Base-by-base conservation (phyloP, 805 yeast genomes). In the Yamadazyma takamatsuzukensis region DNA sequence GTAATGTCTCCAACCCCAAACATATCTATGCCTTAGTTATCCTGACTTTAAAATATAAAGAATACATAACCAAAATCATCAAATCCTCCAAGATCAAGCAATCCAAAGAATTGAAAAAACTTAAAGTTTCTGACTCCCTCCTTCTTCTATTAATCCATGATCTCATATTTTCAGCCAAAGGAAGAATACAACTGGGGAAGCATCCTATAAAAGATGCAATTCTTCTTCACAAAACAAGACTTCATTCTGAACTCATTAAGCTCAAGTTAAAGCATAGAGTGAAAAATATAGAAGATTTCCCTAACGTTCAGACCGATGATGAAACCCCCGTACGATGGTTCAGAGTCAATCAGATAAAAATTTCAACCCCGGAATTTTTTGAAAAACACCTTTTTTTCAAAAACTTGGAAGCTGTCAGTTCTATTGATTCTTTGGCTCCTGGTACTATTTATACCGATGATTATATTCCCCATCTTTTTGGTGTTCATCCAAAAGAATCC, bases 171-270 rank as follows among this genome's bases (percentile, higher is more conserved):
- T 73, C 90, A 5, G 74, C 78, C 42, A 70, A 77, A 17, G 93
- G 94, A 8, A 64, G 96, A 40, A 82, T 90, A 38, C 94, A 87
- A 53, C 81, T 87, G 69, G 94, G 94, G 5, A 89, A 88, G 48
- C 87, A 82, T 40, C 84, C 90, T 0, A 70, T 87, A 37, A 93
- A 93, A 51, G 93, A 84, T 30, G 82, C 84, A 9, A 68, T 93
- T 4, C 61, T 93, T 35, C 71, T 77, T 38, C 82, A 88, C 54
- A 85, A 83, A 55, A 80, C 95, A 0, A 66, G 97, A 45, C 63
- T 90, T 30, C 78, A 77, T 36, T 89, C 94, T 2, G 97, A 93
- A 53, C 65, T 83, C 37, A 83, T 77, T 15, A 85, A 83, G 49
- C 62, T 87, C 49, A 85, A 86, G 50, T 52, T 93, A 45, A 82